phyloP scores from a whole-genome alignment of 306 rosid species.

The Casuarina equisetifolia region DNA sequence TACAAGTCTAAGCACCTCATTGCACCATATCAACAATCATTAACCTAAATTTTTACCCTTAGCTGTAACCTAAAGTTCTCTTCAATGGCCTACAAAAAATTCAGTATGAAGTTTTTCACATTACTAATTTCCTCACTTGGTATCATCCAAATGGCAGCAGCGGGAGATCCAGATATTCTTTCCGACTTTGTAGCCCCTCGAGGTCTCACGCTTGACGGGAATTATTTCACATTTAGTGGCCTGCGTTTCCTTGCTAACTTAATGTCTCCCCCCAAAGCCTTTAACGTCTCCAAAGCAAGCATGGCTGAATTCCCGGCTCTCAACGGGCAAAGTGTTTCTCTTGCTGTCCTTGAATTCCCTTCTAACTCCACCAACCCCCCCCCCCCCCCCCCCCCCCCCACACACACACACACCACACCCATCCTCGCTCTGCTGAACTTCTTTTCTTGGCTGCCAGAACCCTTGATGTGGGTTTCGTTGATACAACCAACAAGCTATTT shows the following conservation, averaged over 20 bases:
- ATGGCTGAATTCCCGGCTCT: constrained; percentile 48
- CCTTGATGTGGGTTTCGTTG: too few species aligned
- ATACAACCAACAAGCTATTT: too few species aligned
- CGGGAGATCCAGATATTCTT: constrained; percentile 50
- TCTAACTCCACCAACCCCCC: constrained; percentile 43
- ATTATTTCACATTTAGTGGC: constrained; percentile 54
- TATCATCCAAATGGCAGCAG: constrained; percentile 26
- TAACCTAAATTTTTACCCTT: background rate
- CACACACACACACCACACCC: too few species aligned
- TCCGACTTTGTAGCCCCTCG: constrained; percentile 37
- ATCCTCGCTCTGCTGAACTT: constrained; percentile 17
- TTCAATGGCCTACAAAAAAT: background rate
- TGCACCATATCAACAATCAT: background rate
- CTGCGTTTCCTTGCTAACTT: constrained; percentile 28
- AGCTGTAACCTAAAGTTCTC: background rate
- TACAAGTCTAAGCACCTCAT: background rate
- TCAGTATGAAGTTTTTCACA: constrained; percentile 22
- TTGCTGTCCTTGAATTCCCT: constrained; percentile 47
- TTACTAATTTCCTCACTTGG: constrained; percentile 19
- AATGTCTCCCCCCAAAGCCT: constrained; percentile 25
- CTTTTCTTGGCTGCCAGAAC: too few species aligned
- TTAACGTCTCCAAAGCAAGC: constrained; percentile 41
- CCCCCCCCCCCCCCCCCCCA: too few species aligned
- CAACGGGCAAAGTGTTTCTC: constrained; percentile 56
- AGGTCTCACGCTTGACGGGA: constrained; percentile 15